Evolutionary conservation across 2,329 filamentous ascomycete species (phyloP).

Genomic region (Colletotrichum lindemuthianum): DNA sequence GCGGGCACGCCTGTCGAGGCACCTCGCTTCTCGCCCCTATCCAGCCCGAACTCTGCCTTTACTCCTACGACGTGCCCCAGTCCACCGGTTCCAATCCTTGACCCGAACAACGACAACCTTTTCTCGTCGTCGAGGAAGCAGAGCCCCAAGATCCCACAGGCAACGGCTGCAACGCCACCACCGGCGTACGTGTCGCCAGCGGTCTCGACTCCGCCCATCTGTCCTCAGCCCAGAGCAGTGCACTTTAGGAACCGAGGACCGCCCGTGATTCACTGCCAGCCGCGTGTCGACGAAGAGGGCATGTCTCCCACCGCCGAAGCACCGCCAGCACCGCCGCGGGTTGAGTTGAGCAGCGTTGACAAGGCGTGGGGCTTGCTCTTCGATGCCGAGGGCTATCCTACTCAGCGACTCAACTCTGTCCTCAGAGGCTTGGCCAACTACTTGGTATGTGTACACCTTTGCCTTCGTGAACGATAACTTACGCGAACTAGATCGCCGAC

Average conservation of each 20-base stretch:
- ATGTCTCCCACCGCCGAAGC: not conserved
- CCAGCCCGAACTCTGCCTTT: slow-evolving; percentile 20
- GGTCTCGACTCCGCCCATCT: slow-evolving; percentile 17
- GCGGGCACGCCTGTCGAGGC: slow-evolving; percentile 6
- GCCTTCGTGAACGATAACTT: not conserved
- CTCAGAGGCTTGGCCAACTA: slow-evolving; percentile 78
- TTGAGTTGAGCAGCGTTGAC: slow-evolving; percentile 69
- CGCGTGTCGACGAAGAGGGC: slow-evolving; percentile 2
- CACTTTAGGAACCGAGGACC: slow-evolving; percentile 26
- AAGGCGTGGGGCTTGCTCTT: slow-evolving; percentile 83
- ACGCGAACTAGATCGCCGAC: slow-evolving; percentile 42
- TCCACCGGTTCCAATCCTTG: slow-evolving; percentile 11
- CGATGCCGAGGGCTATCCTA: slow-evolving; percentile 72
- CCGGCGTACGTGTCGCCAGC: not conserved
- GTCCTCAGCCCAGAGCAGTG: slow-evolving; percentile 14
- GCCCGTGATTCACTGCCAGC: slow-evolving; percentile 28
- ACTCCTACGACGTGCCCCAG: slow-evolving; percentile 14
- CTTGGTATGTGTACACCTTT: slow-evolving; percentile 62
- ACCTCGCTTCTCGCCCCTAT: not conserved
- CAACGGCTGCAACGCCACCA: not conserved
- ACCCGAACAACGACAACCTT: not conserved
- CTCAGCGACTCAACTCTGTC: slow-evolving; percentile 74
- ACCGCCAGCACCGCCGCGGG: too few relatives aligned
- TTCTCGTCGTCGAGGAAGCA: slow-evolving; percentile 11
- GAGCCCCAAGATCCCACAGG: slow-evolving; percentile 9